These are phyloP conservation scores for Eucommia ulmoides DNA, from an alignment of 257 asterid species.

Conservation along the genomic window DNA sequence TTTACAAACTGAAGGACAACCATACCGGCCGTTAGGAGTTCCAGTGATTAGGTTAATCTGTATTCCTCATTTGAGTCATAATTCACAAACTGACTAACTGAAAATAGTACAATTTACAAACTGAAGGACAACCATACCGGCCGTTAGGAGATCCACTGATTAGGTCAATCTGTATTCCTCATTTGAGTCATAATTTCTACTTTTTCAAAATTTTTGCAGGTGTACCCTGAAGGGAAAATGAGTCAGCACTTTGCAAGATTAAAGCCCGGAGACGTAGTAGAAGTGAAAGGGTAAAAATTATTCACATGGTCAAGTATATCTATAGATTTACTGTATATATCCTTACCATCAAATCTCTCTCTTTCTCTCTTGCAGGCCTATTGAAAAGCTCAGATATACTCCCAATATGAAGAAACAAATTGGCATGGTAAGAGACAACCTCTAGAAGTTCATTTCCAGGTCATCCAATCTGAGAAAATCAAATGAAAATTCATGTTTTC, in stretches of 20 bases:
- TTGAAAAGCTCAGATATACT: slow-evolving; percentile 71
- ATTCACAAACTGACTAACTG: too few relatives aligned
- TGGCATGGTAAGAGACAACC: slow-evolving; percentile 71
- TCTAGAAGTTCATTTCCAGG: slow-evolving; percentile 8
- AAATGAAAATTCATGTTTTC: too few relatives aligned
- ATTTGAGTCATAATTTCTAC: background rate
- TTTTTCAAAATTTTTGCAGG: slow-evolving; percentile 26
- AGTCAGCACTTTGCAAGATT: slow-evolving; percentile 91
- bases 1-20: too few relatives aligned
- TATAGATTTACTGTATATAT: background rate
- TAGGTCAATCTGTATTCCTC: background rate
- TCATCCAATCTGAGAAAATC: background rate
- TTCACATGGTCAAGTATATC: slow-evolving; percentile 1
- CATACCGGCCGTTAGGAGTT: too few relatives aligned
- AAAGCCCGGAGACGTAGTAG: slow-evolving; percentile 87
- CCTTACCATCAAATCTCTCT: slow-evolving; percentile 4
- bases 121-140: too few relatives aligned
- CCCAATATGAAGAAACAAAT: slow-evolving; percentile 92
- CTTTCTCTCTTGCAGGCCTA: slow-evolving; percentile 54
- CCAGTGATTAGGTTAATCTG: background rate
- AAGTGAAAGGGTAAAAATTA: slow-evolving; percentile 86
- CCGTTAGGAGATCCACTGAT: background rate
- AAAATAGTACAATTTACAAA: too few relatives aligned
- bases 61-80: background rate
- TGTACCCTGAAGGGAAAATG: slow-evolving; percentile 98